These are phyloP conservation scores for Pestalotiopsis sp. DNA, from an alignment of 2,329 filamentous ascomycete genomes.

Conservation along the genomic window DNA sequence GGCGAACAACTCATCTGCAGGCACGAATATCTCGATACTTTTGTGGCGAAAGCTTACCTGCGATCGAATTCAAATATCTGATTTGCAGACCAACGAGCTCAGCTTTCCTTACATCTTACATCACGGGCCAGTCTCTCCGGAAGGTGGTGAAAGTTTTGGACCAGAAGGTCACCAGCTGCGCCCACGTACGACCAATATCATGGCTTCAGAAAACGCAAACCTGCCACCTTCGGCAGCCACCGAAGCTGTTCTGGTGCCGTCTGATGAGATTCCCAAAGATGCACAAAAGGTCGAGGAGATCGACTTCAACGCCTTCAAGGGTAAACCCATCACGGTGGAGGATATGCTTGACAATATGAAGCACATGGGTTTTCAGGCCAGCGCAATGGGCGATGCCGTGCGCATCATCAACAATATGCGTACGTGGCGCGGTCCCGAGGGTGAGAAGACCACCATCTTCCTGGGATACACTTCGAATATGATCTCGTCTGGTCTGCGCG, in stretches of 20 bases:
- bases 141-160: not conserved
- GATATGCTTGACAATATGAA: conserved; percentile 83
- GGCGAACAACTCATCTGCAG: not conserved
- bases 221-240: conserved; percentile 49
- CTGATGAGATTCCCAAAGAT: conserved; percentile 77
- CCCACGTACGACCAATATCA: not conserved
- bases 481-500: conserved; percentile 92
- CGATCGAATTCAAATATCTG: not conserved
- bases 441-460: conserved; percentile 87
- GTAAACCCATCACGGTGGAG: conserved; percentile 77
- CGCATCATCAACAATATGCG: conserved; percentile 95
- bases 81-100: not conserved
- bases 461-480: conserved; percentile 97
- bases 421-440: conserved; percentile 78
- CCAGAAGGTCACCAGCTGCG: no score
- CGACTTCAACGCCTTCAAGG: conserved; percentile 84
- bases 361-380: conserved; percentile 84
- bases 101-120: no score
- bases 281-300: conserved; percentile 86
- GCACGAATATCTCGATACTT: not conserved
- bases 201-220: conserved; percentile 7
- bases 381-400: conserved; percentile 75
- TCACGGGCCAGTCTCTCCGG: not conserved
- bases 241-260: conserved; percentile 83
- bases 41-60: not conserved